These are phyloP conservation scores for Wallacemonas rigidus DNA, from an alignment of 208 protist genomes.

Conservation along the genomic window DNA sequence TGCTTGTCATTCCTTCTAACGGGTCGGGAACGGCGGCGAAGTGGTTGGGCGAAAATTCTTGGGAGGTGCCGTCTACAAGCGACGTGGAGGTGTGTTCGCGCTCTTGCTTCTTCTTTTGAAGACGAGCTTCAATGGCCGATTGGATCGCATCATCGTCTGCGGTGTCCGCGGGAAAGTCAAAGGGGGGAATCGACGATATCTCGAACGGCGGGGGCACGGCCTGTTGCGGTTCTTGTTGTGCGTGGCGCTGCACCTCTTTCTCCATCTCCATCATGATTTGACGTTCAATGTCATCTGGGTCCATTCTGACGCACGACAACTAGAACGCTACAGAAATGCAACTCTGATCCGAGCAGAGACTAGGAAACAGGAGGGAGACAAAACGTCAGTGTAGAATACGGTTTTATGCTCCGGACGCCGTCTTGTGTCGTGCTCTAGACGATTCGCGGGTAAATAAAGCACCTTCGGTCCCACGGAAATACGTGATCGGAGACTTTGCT, in stretches of 20 bases:
- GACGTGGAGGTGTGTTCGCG: conserved; percentile 10
- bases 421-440: no score
- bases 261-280: conserved; percentile 87
- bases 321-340: neutral
- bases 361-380: no score
- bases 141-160: conserved; percentile 48
- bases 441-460: no score
- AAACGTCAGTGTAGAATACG: no score
- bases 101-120: conserved; percentile 44
- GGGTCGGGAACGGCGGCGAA: neutral
- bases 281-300: conserved; percentile 62
- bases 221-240: conserved; percentile 19
- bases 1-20: neutral
- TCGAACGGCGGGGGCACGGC: conserved; percentile 37
- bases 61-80: neutral
- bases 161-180: conserved; percentile 24
- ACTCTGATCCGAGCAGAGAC: no score
- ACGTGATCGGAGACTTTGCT: no score
- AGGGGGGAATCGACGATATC: conserved; percentile 36
- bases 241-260: conserved; percentile 48
- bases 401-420: no score
- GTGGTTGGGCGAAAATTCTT: neutral
- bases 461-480: no score
- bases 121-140: conserved; percentile 48
- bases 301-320: conserved; percentile 26